phyloP scores from a whole-genome alignment of 1,284 basidiomycete genomes.

The Fomitopsis betulina region DNA sequence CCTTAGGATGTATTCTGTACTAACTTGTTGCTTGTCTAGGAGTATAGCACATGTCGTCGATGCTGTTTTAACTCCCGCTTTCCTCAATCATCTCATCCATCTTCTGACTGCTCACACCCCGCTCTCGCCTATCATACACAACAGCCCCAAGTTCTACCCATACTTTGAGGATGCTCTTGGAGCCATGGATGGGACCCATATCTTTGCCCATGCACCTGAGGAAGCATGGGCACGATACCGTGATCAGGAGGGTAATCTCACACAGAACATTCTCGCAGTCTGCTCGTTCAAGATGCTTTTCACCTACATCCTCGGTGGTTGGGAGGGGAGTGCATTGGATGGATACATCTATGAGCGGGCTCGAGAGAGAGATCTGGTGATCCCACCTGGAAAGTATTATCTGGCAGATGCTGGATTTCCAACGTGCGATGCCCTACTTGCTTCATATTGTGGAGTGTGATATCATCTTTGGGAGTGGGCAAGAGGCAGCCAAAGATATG shows the following conservation, averaged over 20 bases:
- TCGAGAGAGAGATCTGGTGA: too few relatives aligned
- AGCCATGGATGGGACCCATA: constrained; percentile 32
- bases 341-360: constrained; percentile 20
- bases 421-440: constrained; percentile 26
- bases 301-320: constrained; percentile 30
- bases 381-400: constrained; percentile 26
- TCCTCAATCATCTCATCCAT: too few relatives aligned
- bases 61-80: too few relatives aligned
- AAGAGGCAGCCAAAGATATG: too few relatives aligned
- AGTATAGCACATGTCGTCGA: too few relatives aligned
- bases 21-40: too few relatives aligned
- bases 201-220: constrained; percentile 21
- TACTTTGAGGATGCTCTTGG: constrained; percentile 33
- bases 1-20: too few relatives aligned
- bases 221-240: constrained; percentile 18
- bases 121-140: too few relatives aligned
- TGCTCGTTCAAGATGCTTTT: constrained; percentile 29
- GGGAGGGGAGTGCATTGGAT: constrained; percentile 33
- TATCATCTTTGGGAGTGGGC: constrained; percentile 19
- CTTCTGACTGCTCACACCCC: too few relatives aligned
- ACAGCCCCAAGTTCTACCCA: constrained; percentile 28
- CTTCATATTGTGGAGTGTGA: constrained; percentile 13
- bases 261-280: constrained; percentile 32
- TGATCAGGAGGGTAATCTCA: constrained; percentile 31
- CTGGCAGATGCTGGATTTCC: constrained; percentile 37